phyloP scores from a whole-genome alignment of 805 yeast genomes.

The Barnettozyma botsteinii region DNA sequence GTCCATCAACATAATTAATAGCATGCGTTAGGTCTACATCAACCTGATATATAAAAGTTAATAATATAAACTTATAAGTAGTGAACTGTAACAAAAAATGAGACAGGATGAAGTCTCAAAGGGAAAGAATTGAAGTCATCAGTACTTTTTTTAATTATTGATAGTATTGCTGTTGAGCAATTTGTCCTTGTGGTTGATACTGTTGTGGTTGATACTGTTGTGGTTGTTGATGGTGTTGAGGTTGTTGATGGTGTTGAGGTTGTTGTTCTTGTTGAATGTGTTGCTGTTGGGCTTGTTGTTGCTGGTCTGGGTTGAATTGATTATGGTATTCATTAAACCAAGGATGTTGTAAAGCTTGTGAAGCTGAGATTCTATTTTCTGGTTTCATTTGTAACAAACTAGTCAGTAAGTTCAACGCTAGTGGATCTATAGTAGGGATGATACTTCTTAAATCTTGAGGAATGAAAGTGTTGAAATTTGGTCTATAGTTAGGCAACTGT shows the following conservation, averaged over 20 bases:
- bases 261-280: conserved; percentile 6
- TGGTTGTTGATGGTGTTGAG: conserved; percentile 1
- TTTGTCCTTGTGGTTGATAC: conserved; percentile 7
- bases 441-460: conserved; percentile 79
- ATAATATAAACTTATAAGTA: not conserved
- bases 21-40: not conserved
- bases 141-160: no score
- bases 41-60: no score
- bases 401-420: conserved; percentile 77
- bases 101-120: not conserved
- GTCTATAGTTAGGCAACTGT: conserved; percentile 78
- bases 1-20: conserved; percentile 7
- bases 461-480: conserved; percentile 77
- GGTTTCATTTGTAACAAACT: conserved; percentile 86
- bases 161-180: conserved; percentile 12
- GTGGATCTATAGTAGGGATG: conserved; percentile 73
- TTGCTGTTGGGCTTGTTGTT: conserved; percentile 2
- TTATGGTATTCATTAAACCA: conserved; percentile 76
- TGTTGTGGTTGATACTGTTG: conserved; percentile 6
- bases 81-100: not conserved
- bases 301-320: conserved; percentile 8
- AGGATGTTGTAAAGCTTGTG: conserved; percentile 85
- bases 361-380: conserved; percentile 88
- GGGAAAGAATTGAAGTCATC: not conserved
- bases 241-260: conserved; percentile 1